phyloP scores from a whole-genome alignment of 177 flowering plant genomes.

The Telopea speciosissima region DNA sequence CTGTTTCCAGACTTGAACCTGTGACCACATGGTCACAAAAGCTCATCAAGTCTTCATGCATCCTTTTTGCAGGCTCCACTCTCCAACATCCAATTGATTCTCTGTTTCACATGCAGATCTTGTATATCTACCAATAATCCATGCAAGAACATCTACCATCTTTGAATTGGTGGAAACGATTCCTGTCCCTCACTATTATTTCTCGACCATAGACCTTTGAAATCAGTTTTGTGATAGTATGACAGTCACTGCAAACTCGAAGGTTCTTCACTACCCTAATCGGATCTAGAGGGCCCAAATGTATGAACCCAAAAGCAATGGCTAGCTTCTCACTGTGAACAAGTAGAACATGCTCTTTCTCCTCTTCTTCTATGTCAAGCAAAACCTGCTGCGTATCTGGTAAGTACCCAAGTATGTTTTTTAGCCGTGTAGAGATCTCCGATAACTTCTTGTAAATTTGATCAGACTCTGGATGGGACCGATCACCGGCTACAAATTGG shows the following conservation, averaged over 20 bases:
- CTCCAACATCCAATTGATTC: background rate
- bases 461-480: slow-evolving; percentile 19
- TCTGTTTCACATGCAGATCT: background rate
- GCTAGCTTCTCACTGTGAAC: slow-evolving; percentile 33
- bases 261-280: slow-evolving; percentile 26
- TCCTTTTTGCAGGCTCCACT: background rate
- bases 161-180: slow-evolving; percentile 27
- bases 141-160: slow-evolving; percentile 28
- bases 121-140: slow-evolving; percentile 25
- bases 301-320: slow-evolving; percentile 24
- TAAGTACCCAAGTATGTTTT: slow-evolving; percentile 16
- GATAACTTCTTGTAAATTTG: slow-evolving; percentile 15
- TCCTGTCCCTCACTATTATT: slow-evolving; percentile 27
- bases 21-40: background rate
- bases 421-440: slow-evolving; percentile 22
- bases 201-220: slow-evolving; percentile 22
- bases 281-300: background rate
- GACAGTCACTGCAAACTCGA: slow-evolving; percentile 23
- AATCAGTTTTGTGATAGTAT: slow-evolving; percentile 14
- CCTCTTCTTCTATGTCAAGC: slow-evolving; percentile 30
- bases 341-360: slow-evolving; percentile 21
- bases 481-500: slow-evolving; percentile 23
- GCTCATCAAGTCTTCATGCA: background rate
- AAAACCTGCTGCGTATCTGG: slow-evolving; percentile 26
- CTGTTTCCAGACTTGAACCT: too few species aligned